Evolutionary conservation across 1,284 basidiomycete genomes (phyloP).

Genomic region (Ustilago shanxiensis): DNA sequence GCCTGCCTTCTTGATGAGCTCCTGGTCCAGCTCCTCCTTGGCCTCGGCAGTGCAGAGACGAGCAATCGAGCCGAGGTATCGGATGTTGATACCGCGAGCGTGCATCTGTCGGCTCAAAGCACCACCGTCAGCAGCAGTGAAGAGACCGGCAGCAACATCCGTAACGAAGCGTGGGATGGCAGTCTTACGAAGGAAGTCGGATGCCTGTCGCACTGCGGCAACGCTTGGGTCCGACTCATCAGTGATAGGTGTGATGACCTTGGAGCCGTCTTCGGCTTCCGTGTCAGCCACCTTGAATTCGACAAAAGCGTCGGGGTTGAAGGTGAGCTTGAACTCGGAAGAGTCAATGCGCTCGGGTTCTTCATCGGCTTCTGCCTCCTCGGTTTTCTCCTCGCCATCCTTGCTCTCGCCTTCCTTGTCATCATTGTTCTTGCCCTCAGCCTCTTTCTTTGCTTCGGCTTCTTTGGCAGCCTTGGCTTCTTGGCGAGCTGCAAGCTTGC

Average conservation of each 20-base stretch:
- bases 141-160: constrained; percentile 73
- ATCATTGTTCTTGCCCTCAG: constrained; percentile 50
- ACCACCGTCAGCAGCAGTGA: constrained; percentile 73
- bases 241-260: constrained; percentile 59
- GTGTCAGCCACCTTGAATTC: constrained; percentile 57
- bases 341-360: constrained; percentile 65
- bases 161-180: constrained; percentile 72
- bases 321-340: constrained; percentile 73
- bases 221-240: constrained; percentile 73
- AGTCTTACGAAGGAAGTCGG: constrained; percentile 72
- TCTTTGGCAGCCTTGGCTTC: constrained; percentile 49
- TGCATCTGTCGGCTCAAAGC: constrained; percentile 74
- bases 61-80: constrained; percentile 74
- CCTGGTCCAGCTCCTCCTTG: constrained; percentile 69
- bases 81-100: constrained; percentile 75
- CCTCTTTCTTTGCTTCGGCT: constrained; percentile 29
- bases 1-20: constrained; percentile 58
- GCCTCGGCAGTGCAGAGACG: constrained; percentile 70
- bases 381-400: constrained; percentile 17
- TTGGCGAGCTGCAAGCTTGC: constrained; percentile 69
- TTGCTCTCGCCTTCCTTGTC: constrained; percentile 36
- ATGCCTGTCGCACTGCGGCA: constrained; percentile 74
- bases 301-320: constrained; percentile 76
- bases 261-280: constrained; percentile 39
- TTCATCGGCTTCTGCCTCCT: constrained; percentile 34